Percentiles rank a stretch among this genome's conserved stretches.
Evolutionary conservation across 2,329 filamentous ascomycete species (phyloP).

Genomic region (Monosporascus sp.): DNA sequence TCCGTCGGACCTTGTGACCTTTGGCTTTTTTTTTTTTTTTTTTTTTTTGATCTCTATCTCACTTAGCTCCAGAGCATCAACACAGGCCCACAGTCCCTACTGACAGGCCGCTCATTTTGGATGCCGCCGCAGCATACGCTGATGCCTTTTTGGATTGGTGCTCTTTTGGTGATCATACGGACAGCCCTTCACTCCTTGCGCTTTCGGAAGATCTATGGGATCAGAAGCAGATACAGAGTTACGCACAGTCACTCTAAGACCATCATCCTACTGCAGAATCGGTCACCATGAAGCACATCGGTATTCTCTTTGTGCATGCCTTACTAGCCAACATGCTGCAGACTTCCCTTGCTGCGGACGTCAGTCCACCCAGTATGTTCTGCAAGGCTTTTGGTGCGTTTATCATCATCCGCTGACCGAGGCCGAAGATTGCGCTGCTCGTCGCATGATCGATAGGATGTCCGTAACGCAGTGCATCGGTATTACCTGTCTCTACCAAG

Average conservation of each 20-base stretch:
- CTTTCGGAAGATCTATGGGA: constrained; percentile 24
- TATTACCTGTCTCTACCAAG: constrained; percentile 24
- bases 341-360: constrained; percentile 9
- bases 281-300: constrained; percentile 14
- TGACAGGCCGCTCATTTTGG: constrained; percentile 37
- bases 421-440: constrained; percentile 19
- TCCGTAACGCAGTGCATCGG: constrained; percentile 26
- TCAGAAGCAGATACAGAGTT: constrained; percentile 15
- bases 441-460: constrained; percentile 28
- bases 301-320: constrained; percentile 10
- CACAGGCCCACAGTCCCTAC: neutral
- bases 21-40: neutral
- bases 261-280: neutral
- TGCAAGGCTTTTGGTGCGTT: neutral
- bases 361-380: neutral
- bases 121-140: constrained; percentile 34
- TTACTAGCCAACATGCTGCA: constrained; percentile 14
- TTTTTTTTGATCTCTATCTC: neutral
- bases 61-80: neutral
- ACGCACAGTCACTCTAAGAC: neutral
- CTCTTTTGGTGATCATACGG: constrained; percentile 24
- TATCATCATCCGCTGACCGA: constrained; percentile 5
- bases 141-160: constrained; percentile 7
- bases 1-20: neutral
- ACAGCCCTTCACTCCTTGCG: constrained; percentile 16